Evolutionary conservation across 345 rosid species (phyloP), one percentile per base, ranked within the genome.

Genomic region (Clausena lansium): DNA sequence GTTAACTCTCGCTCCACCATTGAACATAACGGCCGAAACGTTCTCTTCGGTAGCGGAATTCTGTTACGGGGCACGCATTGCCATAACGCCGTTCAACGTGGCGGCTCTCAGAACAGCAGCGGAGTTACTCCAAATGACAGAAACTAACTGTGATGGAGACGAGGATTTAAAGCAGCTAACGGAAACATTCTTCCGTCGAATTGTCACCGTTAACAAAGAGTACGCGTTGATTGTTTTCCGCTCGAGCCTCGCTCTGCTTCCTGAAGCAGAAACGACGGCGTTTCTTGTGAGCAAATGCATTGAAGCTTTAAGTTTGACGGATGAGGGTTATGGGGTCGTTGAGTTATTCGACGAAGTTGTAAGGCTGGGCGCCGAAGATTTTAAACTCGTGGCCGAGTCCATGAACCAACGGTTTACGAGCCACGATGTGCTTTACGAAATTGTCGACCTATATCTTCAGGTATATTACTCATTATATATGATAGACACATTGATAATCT

Each of bases 201-300:
- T 85, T 45, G 83, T 89, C 33, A 54, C 85, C 70, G 79, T 79
- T 33, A 85, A 79, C 39, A 73, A 35, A 50, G 93, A 90, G 71
- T 83, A 84, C 75, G 86, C 86, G 19, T 52, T 54, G 60, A 77
- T 85, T 20, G 90, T 92, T 76, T 86, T 95, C 82, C 87, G 91
- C 6, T 86, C 95, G 10, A 85, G 97, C 69, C 57, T 95, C 33
- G 52, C 66, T 22, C 72, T 86, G 83, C 91, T 95, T 10, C 98
- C 97, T 0, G 98, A 95, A 79, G 90, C 95, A 1, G 97, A 94
- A 71, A 90, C 97, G 79, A 64, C 80, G 58, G 91, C 89, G 76
- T 82, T 67, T 68, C 60, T 92, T 0, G 58, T 91, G 36, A 89
- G 97, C 74, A 83, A 88, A 60, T 91, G 95, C 79, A 13, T 92